These are phyloP conservation scores for Phytophthora pistaciae DNA, from an alignment of 352 stramenopile genomes.

Conservation along the genomic window DNA sequence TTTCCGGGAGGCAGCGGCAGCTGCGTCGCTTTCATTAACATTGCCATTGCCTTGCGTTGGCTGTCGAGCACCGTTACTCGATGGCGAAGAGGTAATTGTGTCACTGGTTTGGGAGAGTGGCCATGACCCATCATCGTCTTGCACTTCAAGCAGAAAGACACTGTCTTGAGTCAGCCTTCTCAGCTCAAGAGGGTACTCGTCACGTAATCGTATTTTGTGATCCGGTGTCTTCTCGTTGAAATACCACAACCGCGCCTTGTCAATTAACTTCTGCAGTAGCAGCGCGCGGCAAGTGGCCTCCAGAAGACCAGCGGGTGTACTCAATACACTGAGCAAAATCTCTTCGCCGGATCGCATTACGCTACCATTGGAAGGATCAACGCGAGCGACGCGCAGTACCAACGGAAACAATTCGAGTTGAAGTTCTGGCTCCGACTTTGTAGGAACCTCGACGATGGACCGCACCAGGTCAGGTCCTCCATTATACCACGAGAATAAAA, in stretches of 20 bases:
- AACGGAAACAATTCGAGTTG: conserved; percentile 85
- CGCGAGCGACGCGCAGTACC: conserved; percentile 78
- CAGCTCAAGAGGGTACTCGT: conserved; percentile 55
- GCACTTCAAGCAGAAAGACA: conserved; percentile 84
- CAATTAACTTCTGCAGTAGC: conserved; percentile 71
- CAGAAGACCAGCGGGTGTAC: conserved; percentile 65
- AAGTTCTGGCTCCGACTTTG: conserved; percentile 35
- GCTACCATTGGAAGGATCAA: conserved; percentile 71
- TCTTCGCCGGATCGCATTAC: conserved; percentile 87
- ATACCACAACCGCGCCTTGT: conserved; percentile 85
- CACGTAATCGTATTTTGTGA: conserved; percentile 71
- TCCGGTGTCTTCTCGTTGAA: conserved; percentile 79
- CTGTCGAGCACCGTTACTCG: conserved; percentile 29
- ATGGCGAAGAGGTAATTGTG: conserved; percentile 45
- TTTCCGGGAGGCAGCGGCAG: conserved; percentile 41
- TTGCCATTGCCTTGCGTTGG: conserved; percentile 24
- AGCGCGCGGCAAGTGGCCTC: conserved; percentile 80
- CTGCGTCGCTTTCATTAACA: conserved; percentile 34
- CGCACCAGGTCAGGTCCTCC: conserved; percentile 76
- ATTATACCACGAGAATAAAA: conserved; percentile 84
- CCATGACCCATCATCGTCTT: conserved; percentile 89
- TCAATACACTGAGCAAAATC: conserved; percentile 71
- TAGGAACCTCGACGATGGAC: conserved; percentile 56
- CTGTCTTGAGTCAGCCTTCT: conserved; percentile 75
- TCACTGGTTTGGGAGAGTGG: conserved; percentile 75